Evolutionary conservation across 768 basidiomycete genomes (phyloP).

Genomic region (Mycena sanguinolenta): DNA sequence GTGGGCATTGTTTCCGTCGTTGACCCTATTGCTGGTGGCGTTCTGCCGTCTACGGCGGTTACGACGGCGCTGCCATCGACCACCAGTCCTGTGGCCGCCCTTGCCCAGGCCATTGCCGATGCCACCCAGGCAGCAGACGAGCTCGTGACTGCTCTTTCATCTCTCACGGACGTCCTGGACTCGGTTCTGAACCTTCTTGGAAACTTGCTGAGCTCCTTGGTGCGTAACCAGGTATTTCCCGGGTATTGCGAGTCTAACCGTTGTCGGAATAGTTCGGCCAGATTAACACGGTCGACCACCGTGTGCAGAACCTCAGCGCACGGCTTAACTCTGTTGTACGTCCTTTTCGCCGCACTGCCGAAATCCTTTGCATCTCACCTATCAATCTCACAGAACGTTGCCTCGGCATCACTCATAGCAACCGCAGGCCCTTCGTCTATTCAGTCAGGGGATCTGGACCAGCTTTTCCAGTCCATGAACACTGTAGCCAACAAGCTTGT

Average conservation of each 20-base stretch:
- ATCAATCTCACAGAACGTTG: background rate
- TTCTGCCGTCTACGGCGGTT: background rate
- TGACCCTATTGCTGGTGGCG: too few species aligned
- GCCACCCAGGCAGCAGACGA: background rate
- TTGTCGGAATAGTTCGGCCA: background rate
- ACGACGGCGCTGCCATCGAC: background rate
- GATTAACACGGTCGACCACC: background rate
- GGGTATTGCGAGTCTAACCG: background rate
- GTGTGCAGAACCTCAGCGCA: background rate
- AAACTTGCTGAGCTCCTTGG: background rate
- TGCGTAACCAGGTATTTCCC: background rate
- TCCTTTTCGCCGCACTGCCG: background rate
- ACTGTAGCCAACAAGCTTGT: background rate
- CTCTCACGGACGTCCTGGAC: background rate
- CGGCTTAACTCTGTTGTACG: background rate
- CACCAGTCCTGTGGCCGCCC: conserved; percentile 5
- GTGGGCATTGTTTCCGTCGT: background rate
- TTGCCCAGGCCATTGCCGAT: conserved; percentile 2
- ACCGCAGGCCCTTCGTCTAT: background rate
- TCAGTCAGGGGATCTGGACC: background rate
- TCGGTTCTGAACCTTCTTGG: background rate
- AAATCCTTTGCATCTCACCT: background rate
- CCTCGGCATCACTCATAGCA: background rate
- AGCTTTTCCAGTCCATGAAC: background rate
- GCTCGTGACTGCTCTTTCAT: background rate